Conservation (phyloP, 768 basidiomycete genomes). For the Termitomyces bulborhizus region DNA sequence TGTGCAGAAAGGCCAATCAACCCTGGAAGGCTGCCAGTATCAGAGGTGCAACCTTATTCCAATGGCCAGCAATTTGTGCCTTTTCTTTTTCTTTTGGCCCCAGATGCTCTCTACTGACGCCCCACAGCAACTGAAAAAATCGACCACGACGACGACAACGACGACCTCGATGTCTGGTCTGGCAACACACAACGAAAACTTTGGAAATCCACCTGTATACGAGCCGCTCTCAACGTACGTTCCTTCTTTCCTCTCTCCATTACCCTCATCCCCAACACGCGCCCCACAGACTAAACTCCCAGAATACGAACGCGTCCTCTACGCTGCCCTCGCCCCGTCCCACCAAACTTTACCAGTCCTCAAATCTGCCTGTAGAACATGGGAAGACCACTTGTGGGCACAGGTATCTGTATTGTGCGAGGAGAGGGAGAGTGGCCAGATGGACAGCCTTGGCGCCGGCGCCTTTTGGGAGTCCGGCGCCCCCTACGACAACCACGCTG, state of each 20-base stretch:
- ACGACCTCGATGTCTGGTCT: constrained; percentile 42
- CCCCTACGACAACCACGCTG: constrained; percentile 33
- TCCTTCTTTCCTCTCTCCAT: background rate
- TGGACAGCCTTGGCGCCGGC: constrained; percentile 61
- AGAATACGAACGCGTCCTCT: constrained; percentile 75
- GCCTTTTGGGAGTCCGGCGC: constrained; percentile 76
- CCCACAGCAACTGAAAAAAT: constrained; percentile 26
- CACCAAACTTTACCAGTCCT: constrained; percentile 59
- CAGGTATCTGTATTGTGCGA: constrained; percentile 78
- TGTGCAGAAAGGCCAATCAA: constrained; percentile 78
- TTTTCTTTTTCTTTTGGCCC: background rate
- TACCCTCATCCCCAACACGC: background rate
- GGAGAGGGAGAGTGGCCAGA: constrained; percentile 66
- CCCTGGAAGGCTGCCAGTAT: constrained; percentile 92
- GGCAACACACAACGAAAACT: constrained; percentile 76
- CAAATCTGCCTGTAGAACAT: constrained; percentile 73
- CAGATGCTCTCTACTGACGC: background rate
- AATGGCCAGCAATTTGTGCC: constrained; percentile 69
- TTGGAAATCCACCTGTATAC: constrained; percentile 86
- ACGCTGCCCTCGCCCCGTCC: constrained; percentile 78
- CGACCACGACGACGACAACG: constrained; percentile 34
- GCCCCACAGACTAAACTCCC: constrained; percentile 42
- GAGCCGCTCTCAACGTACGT: constrained; percentile 71
- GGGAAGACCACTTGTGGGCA: constrained; percentile 97
- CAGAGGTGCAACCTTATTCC: constrained; percentile 73